Evolutionary conservation across 345 rosid species (phyloP), one percentile per base, ranked within the genome.

Genomic region (Pugionium cornutum): DNA sequence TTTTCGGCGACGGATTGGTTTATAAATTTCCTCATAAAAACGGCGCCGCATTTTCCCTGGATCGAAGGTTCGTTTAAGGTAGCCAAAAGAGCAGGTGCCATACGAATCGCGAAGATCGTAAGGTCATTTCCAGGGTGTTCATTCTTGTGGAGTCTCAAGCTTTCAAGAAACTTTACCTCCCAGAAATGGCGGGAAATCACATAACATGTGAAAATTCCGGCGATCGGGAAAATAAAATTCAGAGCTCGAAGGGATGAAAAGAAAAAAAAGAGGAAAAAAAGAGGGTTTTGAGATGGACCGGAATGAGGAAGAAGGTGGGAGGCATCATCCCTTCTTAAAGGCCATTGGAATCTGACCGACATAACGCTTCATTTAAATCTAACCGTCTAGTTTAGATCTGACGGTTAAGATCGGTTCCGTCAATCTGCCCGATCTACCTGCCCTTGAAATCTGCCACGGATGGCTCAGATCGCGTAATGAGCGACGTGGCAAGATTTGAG

Each of bases 51-150:
- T 53, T 66, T 36, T 53, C 77, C 54, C 67, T 45, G 57, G 31
- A 66, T 59, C 67, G 46, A 58, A 3, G 72, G 62, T 73, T 73
- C 72, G 57, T 52, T 73, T 66, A 66, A 31, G 51, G 59, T 59
- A 59, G 67, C 67, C 67, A 73, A 66, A 59, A 73, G 63, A 37
- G 77, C 77, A 6, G 77, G 72, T 45, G 77, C 77, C 72, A 73
- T 73, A 66, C 72, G 53, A 37, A 3, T 40, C 7, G 39, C 53
- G 64, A 49, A 73, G 57, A 44, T 58, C 35, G 10, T 40, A 53
- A 40, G 49, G 46, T 53, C 77, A 73, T 73, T 32, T 66, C 77
- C 37, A 6, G 18, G 18, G 51, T 31, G 1, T 36, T 36, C 56
- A 37, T 49, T 55, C 49, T 29, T 18, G 18, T 18, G 18, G 18